phyloP scores from a whole-genome alignment of 805 yeast genomes.

The Yarrowia osloensis region DNA sequence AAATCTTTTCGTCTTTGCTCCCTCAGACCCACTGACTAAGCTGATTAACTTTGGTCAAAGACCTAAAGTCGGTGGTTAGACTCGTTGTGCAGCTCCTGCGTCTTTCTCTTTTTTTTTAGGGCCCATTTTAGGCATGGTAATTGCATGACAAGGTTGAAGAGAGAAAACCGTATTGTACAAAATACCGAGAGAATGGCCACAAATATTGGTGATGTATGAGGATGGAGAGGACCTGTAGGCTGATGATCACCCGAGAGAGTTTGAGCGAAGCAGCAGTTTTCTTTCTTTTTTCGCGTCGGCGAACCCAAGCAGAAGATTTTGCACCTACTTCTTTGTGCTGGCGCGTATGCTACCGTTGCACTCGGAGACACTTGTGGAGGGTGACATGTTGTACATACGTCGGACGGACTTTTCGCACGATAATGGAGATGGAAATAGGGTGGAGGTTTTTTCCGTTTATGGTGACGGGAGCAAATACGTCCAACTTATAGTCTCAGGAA shows the following conservation, averaged over 20 bases:
- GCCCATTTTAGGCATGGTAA: slow-evolving; percentile 22
- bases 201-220: neutral
- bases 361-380: neutral
- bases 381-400: neutral
- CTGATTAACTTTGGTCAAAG: neutral
- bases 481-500: too few species aligned
- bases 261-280: neutral
- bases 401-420: too few species aligned
- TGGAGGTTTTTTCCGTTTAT: neutral
- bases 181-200: neutral
- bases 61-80: slow-evolving; percentile 3
- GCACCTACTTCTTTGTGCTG: neutral
- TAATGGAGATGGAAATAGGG: neutral
- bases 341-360: neutral
- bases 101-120: neutral
- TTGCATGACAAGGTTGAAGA: neutral
- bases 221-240: neutral
- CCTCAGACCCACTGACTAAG: neutral
- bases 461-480: too few species aligned
- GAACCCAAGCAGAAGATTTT: neutral
- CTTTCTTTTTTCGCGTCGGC: neutral
- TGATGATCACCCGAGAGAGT: neutral
- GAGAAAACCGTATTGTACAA: neutral
- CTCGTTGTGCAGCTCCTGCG: neutral
- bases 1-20: neutral